Conservation (phyloP, 257 asterid species). For the Nicotiana obtusifolia region DNA sequence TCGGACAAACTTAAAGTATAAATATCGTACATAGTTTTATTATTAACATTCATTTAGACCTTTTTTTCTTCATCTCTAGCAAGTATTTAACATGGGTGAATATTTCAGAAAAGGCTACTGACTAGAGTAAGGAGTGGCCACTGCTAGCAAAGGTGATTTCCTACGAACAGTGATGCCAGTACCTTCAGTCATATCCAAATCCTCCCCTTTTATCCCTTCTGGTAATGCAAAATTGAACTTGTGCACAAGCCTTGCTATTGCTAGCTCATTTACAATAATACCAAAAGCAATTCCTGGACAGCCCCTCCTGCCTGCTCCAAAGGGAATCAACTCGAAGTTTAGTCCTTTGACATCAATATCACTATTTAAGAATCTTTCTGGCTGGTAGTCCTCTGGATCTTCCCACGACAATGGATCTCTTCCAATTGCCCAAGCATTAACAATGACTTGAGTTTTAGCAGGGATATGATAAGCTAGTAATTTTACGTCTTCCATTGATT, state of each 20-base stretch:
- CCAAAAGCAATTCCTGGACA: slow-evolving; percentile 43
- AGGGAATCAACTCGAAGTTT: slow-evolving; percentile 41
- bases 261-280: slow-evolving; percentile 23
- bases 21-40: no score
- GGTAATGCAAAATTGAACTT: slow-evolving; percentile 33
- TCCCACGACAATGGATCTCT: slow-evolving; percentile 42
- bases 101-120: no score
- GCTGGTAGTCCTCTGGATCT: slow-evolving; percentile 33
- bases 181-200: slow-evolving; percentile 42
- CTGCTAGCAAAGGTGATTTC: slow-evolving; percentile 28
- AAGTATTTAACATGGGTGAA: no score
- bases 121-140: slow-evolving; percentile 9
- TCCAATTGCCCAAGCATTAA: slow-evolving; percentile 47
- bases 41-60: no score
- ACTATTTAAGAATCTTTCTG: slow-evolving; percentile 37
- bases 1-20: no score
- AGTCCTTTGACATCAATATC: slow-evolving; percentile 32
- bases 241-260: slow-evolving; percentile 32
- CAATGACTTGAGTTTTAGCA: slow-evolving; percentile 23
- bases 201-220: slow-evolving; percentile 15
- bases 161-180: slow-evolving; percentile 24
- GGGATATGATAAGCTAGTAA: slow-evolving; percentile 36
- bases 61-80: no score
- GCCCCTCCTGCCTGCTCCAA: slow-evolving; percentile 53
- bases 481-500: slow-evolving; percentile 29